These are phyloP conservation scores for Rhodotorula sphaerocarpa DNA, from an alignment of 768 basidiomycete species.

Conservation along the genomic window DNA sequence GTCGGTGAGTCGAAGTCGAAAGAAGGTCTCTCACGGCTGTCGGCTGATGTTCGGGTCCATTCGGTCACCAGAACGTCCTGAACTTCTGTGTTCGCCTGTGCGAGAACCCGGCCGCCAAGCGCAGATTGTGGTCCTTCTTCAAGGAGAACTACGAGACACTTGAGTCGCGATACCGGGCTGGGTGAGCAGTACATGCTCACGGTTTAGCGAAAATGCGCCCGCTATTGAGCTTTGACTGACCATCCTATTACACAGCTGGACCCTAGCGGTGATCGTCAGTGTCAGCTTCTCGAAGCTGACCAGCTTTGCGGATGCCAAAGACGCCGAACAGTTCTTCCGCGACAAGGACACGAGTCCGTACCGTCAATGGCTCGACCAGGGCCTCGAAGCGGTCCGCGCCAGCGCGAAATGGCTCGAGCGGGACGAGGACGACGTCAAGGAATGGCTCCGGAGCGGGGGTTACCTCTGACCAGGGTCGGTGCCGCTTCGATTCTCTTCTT, in stretches of 20 bases:
- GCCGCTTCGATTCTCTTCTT: too few relatives aligned
- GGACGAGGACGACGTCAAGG: constrained; percentile 36
- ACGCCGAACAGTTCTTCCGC: constrained; percentile 69
- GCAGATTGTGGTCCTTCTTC: constrained; percentile 56
- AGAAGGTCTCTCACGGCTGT: background rate
- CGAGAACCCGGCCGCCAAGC: constrained; percentile 54
- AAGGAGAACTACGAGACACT: constrained; percentile 42
- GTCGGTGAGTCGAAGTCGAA: constrained; percentile 33
- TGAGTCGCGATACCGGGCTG: constrained; percentile 60
- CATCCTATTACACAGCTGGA: too few relatives aligned
- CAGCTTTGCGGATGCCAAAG: constrained; percentile 58
- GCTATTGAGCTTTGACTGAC: too few relatives aligned
- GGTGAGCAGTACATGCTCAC: background rate
- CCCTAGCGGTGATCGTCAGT: constrained; percentile 45
- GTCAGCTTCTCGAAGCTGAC: too few relatives aligned
- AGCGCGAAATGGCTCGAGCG: constrained; percentile 55
- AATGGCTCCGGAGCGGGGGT: constrained; percentile 33
- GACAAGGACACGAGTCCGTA: constrained; percentile 54
- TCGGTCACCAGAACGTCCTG: constrained; percentile 49
- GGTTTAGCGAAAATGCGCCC: too few relatives aligned
- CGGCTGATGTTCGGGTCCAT: constrained; percentile 40
- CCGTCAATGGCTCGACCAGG: constrained; percentile 60
- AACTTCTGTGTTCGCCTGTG: constrained; percentile 58
- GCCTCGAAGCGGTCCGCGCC: constrained; percentile 59
- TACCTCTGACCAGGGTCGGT: constrained; percentile 6